phyloP scores from a whole-genome alignment of 495 filamentous ascomycete genomes.

The Annulohypoxylon bovei region DNA sequence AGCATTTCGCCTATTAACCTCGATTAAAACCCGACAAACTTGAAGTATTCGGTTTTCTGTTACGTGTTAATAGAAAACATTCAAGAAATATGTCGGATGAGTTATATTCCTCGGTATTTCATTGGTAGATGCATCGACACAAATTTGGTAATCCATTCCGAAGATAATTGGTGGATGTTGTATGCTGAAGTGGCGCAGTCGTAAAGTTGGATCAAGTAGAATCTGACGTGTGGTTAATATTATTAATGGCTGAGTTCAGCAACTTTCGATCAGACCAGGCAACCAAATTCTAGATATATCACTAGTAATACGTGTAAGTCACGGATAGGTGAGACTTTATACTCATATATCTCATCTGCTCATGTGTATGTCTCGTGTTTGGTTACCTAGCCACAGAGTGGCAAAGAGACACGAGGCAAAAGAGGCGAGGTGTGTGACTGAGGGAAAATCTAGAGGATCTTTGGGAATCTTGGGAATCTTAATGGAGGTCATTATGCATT shows the following conservation, averaged over 20 bases:
- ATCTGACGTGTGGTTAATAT: constrained; percentile 28
- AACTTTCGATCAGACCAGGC: neutral
- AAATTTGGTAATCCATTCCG: constrained; percentile 13
- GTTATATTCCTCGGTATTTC: constrained; percentile 7
- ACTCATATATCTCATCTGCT: neutral
- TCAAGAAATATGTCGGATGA: neutral
- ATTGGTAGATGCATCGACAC: constrained; percentile 22
- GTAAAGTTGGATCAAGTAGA: constrained; percentile 3
- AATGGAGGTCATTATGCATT: constrained; percentile 31
- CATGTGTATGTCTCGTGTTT: neutral
- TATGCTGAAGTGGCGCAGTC: constrained; percentile 4
- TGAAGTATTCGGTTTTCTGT: neutral
- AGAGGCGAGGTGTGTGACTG: constrained; percentile 5
- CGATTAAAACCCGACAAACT: neutral
- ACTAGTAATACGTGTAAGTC: constrained; percentile 32
- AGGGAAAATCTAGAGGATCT: neutral
- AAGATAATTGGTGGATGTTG: constrained; percentile 2
- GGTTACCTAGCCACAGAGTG: constrained; percentile 1
- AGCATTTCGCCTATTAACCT: neutral
- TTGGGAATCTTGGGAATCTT: constrained; percentile 1
- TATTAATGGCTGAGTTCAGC: constrained; percentile 24
- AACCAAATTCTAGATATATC: neutral
- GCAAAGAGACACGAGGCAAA: constrained; percentile 14
- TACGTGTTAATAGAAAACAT: constrained; percentile 9
- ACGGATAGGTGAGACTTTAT: constrained; percentile 26